Conservation (phyloP, 768 basidiomycete species). For the Kwoniella mangroviensis region DNA sequence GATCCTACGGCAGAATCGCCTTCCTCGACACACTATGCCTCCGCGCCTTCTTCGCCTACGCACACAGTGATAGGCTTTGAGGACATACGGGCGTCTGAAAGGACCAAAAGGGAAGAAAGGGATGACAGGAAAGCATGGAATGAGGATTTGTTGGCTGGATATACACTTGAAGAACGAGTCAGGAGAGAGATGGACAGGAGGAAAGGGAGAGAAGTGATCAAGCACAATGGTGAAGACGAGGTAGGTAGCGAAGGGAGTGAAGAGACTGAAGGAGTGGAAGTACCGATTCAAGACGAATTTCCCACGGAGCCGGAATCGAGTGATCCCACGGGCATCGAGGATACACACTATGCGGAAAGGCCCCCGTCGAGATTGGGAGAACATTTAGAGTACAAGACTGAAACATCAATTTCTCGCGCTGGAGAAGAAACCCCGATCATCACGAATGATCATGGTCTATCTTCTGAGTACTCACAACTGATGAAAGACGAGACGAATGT, state of each 20-base stretch:
- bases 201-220: conserved; percentile 19
- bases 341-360: no score
- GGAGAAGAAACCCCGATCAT: no score
- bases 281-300: background rate
- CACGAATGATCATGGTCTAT: no score
- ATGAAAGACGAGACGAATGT: no score
- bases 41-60: conserved; percentile 35
- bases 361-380: no score
- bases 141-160: conserved; percentile 50
- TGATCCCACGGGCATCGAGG: no score
- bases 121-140: conserved; percentile 49
- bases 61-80: conserved; percentile 23
- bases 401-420: no score
- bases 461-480: no score
- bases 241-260: background rate
- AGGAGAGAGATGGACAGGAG: conserved; percentile 39
- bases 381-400: no score
- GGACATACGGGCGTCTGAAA: background rate
- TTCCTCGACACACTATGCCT: conserved; percentile 28
- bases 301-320: background rate
- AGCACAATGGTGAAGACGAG: background rate
- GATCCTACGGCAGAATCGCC: conserved; percentile 21
- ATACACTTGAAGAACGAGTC: conserved; percentile 48
- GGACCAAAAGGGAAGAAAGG: conserved; percentile 28
- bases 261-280: background rate